Conservation (phyloP, 208 protist genomes). For the Acanthamoeba healyi region DNA sequence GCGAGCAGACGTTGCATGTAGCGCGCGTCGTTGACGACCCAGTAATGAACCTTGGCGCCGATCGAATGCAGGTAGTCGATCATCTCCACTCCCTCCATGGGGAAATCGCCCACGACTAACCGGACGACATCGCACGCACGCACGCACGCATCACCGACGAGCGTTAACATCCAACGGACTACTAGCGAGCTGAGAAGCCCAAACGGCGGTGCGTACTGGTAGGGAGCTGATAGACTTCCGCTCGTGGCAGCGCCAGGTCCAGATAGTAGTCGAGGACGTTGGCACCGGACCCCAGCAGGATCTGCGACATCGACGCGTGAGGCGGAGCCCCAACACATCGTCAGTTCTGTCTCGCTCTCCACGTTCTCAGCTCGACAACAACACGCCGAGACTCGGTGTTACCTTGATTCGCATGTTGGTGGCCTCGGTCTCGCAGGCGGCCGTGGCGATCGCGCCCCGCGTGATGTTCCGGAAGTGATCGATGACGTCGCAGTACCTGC, state of each 20-base stretch:
- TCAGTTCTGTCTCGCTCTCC: too few species aligned
- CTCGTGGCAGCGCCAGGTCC: background rate
- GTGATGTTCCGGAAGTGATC: slow-evolving; percentile 44
- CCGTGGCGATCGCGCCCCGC: slow-evolving; percentile 2
- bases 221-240: slow-evolving; percentile 1
- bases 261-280: background rate
- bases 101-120: slow-evolving; percentile 6
- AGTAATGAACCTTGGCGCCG: background rate
- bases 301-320: background rate
- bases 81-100: background rate
- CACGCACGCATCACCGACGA: background rate
- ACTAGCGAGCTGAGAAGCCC: background rate
- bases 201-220: background rate
- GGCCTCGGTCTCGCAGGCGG: slow-evolving; percentile 20
- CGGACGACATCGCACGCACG: background rate
- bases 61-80: slow-evolving; percentile 21
- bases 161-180: too few species aligned
- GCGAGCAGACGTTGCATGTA: background rate
- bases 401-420: slow-evolving; percentile 37
- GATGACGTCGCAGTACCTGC: slow-evolving; percentile 28
- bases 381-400: too few species aligned
- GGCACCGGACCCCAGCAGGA: background rate
- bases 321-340: too few species aligned
- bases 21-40: slow-evolving; percentile 29
- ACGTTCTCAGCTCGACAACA: too few species aligned